phyloP scores from a whole-genome alignment of 345 rosid species.

The Triadica sebifera region DNA sequence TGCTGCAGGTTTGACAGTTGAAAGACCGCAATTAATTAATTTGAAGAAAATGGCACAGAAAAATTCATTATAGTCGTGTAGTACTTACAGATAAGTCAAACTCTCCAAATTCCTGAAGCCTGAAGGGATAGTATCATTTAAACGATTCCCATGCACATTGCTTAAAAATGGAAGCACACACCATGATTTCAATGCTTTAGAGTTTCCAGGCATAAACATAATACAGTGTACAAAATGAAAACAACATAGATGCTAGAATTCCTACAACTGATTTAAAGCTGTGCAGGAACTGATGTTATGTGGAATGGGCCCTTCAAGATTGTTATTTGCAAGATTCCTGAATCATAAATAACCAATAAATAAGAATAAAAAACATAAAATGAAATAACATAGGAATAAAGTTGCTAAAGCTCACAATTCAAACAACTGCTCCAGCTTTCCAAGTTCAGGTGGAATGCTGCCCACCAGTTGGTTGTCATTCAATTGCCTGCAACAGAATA shows the following conservation, averaged over 20 bases:
- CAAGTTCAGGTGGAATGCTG: slow-evolving; percentile 86
- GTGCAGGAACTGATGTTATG: slow-evolving; percentile 74
- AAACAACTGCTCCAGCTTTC: slow-evolving; percentile 83
- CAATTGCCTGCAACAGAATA: slow-evolving; percentile 53
- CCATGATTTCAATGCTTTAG: background rate
- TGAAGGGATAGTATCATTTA: slow-evolving; percentile 72
- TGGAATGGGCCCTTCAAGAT: slow-evolving; percentile 83
- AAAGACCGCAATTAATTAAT: background rate
- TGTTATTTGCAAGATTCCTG: slow-evolving; percentile 91
- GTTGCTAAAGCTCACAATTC: slow-evolving; percentile 59
- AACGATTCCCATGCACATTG: slow-evolving; percentile 79
- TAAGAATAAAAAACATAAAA: background rate
- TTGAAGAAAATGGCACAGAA: background rate
- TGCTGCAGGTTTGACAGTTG: slow-evolving; percentile 41
- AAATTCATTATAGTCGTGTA: background rate
- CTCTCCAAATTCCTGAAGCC: slow-evolving; percentile 75
- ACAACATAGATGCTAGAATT: background rate
- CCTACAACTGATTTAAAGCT: slow-evolving; percentile 90
- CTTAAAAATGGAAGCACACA: slow-evolving; percentile 26
- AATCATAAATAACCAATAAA: background rate
- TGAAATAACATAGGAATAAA: background rate
- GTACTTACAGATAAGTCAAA: slow-evolving; percentile 82
- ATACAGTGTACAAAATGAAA: background rate
- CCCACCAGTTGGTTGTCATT: slow-evolving; percentile 71
- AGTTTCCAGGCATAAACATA: background rate